Evolutionary conservation across 768 basidiomycete genomes (phyloP).

Genomic region (Scleroderma citrinum): DNA sequence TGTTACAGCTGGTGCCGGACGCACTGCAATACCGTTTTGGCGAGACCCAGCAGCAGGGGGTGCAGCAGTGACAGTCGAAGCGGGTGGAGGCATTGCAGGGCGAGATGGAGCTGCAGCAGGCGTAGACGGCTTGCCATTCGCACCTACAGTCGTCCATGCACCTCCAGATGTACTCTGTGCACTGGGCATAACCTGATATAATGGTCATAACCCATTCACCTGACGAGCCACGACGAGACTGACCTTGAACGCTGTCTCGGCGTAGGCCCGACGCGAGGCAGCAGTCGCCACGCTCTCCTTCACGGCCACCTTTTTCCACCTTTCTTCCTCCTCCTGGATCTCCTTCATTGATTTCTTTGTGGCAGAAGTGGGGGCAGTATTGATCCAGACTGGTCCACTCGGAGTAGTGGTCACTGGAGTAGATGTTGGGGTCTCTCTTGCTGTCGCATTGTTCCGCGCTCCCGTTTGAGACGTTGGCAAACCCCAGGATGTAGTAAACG

Average conservation of each 20-base stretch:
- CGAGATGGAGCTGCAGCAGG: conserved; percentile 28
- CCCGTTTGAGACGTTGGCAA: conserved; percentile 80
- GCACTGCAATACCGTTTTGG: conserved; percentile 32
- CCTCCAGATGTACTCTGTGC: conserved; percentile 39
- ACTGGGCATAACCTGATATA: conserved; percentile 27
- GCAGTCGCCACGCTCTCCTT: conserved; percentile 57
- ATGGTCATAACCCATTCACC: conserved; percentile 5
- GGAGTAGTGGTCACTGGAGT: conserved; percentile 26
- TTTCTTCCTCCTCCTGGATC: conserved; percentile 97
- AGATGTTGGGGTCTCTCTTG: conserved; percentile 37
- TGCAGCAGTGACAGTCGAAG: conserved; percentile 22
- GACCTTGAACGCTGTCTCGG: conserved; percentile 75
- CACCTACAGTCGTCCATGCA: conserved; percentile 85
- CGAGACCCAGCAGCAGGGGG: conserved; percentile 29
- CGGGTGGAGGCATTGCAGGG: conserved; percentile 28
- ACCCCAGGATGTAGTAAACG: conserved; percentile 77
- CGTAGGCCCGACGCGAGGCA: conserved; percentile 65
- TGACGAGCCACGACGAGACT: conserved; percentile 10
- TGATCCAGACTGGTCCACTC: conserved; percentile 66
- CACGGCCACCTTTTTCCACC: conserved; percentile 59
- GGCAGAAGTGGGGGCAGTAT: conserved; percentile 43
- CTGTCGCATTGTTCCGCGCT: conserved; percentile 32
- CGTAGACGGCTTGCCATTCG: conserved; percentile 54
- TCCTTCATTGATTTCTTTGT: conserved; percentile 95
- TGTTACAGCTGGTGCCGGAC: conserved; percentile 22